Conservation (phyloP, 208 protist species). For the Sergeia podlipaevii region DNA sequence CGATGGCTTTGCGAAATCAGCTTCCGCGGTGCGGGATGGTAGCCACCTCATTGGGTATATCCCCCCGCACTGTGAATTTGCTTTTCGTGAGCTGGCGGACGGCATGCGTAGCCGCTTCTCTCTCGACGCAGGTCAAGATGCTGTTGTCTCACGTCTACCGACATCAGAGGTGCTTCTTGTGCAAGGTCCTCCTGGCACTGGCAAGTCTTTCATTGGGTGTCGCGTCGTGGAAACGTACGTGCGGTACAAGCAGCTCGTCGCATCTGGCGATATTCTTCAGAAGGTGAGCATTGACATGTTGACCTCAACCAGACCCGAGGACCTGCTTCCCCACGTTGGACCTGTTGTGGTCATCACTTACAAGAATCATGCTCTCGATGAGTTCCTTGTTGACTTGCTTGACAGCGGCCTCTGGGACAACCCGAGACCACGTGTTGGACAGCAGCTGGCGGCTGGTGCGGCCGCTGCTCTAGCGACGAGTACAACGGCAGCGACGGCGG, state of each 20-base stretch:
- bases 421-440: conserved; percentile 38
- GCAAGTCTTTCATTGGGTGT: conserved; percentile 94
- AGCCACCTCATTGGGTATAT: conserved; percentile 53
- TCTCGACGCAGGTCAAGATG: conserved; percentile 77
- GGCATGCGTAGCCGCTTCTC: conserved; percentile 49
- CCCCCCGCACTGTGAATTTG: conserved; percentile 69
- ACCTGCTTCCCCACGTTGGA: conserved; percentile 67
- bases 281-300: conserved; percentile 77
- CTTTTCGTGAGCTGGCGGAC: conserved; percentile 70
- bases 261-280: conserved; percentile 84
- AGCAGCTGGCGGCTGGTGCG: conserved; percentile 13
- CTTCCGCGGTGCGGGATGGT: background rate
- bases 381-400: conserved; percentile 87
- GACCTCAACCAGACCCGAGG: conserved; percentile 27
- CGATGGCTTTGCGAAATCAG: background rate
- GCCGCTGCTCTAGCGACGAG: no score
- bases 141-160: conserved; percentile 66
- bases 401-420: conserved; percentile 64
- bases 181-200: conserved; percentile 93
- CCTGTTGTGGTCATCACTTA: conserved; percentile 93
- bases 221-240: conserved; percentile 87
- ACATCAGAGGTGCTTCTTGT: conserved; percentile 78
- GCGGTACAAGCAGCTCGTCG: conserved; percentile 85
- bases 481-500: background rate
- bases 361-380: conserved; percentile 96